A percentile compares a stretch with the other conserved stretches of the same genome.
These are phyloP conservation scores for Polyplosphaeria fusca DNA, from an alignment of 495 filamentous ascomycete species.

Conservation along the genomic window DNA sequence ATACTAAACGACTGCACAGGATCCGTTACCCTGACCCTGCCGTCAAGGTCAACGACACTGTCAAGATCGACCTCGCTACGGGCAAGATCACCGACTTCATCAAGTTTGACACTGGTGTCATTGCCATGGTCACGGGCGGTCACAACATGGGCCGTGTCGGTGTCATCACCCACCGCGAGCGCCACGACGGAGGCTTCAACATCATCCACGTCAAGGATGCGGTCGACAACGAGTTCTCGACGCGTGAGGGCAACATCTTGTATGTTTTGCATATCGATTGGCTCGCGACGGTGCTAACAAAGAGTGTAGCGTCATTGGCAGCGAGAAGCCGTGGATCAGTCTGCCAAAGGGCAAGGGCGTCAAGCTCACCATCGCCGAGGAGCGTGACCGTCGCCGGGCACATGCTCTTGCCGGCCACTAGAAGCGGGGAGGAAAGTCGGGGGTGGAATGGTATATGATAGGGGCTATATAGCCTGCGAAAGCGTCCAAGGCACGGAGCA, in stretches of 20 bases:
- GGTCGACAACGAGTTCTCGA: constrained; percentile 98
- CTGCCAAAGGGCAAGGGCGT: constrained; percentile 99
- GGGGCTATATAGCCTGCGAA: constrained; percentile 1
- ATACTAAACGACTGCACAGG: constrained; percentile 54
- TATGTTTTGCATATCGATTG: neutral
- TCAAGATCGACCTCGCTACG: constrained; percentile 95
- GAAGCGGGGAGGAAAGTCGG: neutral
- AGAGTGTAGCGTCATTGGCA: constrained; percentile 79
- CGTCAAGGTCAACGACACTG: constrained; percentile 99
- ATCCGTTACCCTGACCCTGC: constrained; percentile 97
- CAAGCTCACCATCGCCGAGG: constrained; percentile 59
- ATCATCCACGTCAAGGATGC: constrained; percentile 99
- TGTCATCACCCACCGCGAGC: constrained; percentile 99
- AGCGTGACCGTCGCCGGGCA: constrained; percentile 58
- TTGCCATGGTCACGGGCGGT: constrained; percentile 70
- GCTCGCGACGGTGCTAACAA: neutral
- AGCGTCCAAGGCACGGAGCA: constrained; percentile 4
- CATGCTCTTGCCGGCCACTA: constrained; percentile 65
- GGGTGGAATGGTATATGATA: constrained; percentile 2
- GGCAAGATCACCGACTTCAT: constrained; percentile 97
- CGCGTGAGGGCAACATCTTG: constrained; percentile 89
- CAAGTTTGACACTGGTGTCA: constrained; percentile 94
- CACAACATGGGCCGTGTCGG: constrained; percentile 77
- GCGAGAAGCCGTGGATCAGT: constrained; percentile 97
- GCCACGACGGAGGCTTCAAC: constrained; percentile 99